These are phyloP conservation scores for Solanum bulbocastanum DNA, from an alignment of 257 asterid genomes.

Conservation along the genomic window DNA sequence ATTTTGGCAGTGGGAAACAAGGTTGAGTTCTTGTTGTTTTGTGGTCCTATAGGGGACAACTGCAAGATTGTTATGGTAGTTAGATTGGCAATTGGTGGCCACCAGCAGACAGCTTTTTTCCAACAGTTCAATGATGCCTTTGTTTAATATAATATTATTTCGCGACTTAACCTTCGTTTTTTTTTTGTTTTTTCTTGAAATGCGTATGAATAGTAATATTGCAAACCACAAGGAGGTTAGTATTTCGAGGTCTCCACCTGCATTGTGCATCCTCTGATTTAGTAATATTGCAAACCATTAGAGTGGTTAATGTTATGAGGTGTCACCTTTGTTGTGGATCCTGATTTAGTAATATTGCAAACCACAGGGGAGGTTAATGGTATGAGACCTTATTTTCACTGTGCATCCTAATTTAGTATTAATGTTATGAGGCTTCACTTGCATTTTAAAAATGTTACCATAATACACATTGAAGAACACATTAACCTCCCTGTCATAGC, in stretches of 20 bases:
- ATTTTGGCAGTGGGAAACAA: neutral
- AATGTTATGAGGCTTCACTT: too few species aligned
- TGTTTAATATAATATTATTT: neutral
- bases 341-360: neutral
- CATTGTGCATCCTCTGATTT: too few species aligned
- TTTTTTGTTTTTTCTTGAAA: too few species aligned
- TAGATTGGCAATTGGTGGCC: neutral
- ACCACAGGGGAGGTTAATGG: too few species aligned
- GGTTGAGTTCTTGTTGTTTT: neutral
- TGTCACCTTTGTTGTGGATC: neutral
- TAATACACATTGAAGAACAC: too few species aligned
- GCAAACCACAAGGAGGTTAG: too few species aligned
- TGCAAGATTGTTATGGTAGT: neutral
- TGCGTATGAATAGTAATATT: neutral
- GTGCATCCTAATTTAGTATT: too few species aligned
- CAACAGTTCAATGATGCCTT: conserved; percentile 2
- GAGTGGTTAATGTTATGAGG: neutral
- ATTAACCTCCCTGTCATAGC: neutral
- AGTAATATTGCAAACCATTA: neutral
- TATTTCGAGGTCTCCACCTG: too few species aligned
- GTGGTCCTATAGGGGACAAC: neutral
- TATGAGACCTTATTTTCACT: too few species aligned
- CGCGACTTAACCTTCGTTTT: too few species aligned
- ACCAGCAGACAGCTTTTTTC: neutral
- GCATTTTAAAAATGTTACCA: too few species aligned